Conservation (phyloP, 176 grass and related monocot species). For the Luzula sylvatica region DNA sequence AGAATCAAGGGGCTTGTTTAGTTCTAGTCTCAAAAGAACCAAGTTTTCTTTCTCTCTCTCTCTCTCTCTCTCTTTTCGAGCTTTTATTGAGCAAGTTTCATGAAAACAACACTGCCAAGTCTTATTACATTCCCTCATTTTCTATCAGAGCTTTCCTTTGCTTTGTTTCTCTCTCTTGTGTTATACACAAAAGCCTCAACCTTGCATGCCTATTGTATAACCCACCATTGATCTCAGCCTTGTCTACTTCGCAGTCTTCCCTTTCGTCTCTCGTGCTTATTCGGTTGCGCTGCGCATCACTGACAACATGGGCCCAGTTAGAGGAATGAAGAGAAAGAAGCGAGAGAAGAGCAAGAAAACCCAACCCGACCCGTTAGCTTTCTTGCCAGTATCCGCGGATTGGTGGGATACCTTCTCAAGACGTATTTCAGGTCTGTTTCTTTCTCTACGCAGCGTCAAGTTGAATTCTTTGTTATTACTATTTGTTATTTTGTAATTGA, state of each 20-base stretch:
- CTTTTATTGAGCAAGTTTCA: background rate
- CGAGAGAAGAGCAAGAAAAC: conserved; percentile 22
- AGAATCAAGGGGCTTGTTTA: no score
- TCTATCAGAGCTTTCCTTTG: background rate
- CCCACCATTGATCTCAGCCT: background rate
- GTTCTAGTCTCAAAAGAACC: no score
- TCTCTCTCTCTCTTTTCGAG: background rate
- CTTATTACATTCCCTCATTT: background rate
- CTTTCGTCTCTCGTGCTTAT: conserved; percentile 28
- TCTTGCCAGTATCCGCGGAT: conserved; percentile 25
- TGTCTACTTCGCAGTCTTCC: conserved; percentile 13
- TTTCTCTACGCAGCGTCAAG: conserved; percentile 8
- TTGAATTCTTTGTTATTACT: background rate
- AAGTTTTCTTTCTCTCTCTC: conserved; percentile 7
- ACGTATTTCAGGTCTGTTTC: conserved; percentile 50
- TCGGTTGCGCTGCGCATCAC: conserved; percentile 1
- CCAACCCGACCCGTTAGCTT: conserved; percentile 17
- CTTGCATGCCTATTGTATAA: conserved; percentile 10
- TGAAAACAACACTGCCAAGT: background rate
- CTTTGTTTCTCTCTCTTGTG: background rate
- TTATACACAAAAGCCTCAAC: background rate
- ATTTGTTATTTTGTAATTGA: background rate
- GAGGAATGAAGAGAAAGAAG: conserved; percentile 55
- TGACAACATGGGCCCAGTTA: conserved; percentile 40
- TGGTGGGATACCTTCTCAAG: conserved; percentile 67